Evolutionary conservation across 148 eudicot species (phyloP).

Genomic region (Chenopodium formosanum): DNA sequence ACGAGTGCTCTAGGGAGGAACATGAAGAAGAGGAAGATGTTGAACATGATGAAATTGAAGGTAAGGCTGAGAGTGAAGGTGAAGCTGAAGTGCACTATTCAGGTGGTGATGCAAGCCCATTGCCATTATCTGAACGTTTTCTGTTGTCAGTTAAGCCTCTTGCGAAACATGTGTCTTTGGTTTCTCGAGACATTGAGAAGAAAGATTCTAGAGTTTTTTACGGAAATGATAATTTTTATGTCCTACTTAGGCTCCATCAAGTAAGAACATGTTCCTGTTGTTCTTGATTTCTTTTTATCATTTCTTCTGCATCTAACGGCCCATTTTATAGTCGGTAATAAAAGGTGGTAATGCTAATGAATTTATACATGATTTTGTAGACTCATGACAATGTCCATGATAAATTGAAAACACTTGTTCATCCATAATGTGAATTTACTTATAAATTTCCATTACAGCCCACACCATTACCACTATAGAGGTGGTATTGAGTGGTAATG

Average conservation of each 20-base stretch:
- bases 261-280: conserved; percentile 35
- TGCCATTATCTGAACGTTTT: conserved; percentile 52
- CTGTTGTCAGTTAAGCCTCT: conserved; percentile 62
- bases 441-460: too few species aligned
- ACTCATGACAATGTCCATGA: neutral
- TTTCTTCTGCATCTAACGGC: neutral
- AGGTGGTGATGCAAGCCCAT: conserved; percentile 49
- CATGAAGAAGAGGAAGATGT: conserved; percentile 73
- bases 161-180: conserved; percentile 53
- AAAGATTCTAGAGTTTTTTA: conserved; percentile 61
- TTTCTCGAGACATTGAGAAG: conserved; percentile 36
- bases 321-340: neutral
- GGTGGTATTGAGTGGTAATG: neutral
- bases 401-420: neutral
- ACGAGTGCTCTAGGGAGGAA: conserved; percentile 73
- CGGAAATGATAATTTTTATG: conserved; percentile 80
- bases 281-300: neutral
- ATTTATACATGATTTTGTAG: too few species aligned
- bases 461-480: neutral
- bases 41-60: conserved; percentile 65
- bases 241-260: conserved; percentile 83
- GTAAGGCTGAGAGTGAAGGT: conserved; percentile 89
- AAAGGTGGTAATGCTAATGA: neutral
- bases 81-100: conserved; percentile 62
- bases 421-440: neutral